Conservation (phyloP, 2,329 filamentous ascomycete species). For the Colletotrichum horii region DNA sequence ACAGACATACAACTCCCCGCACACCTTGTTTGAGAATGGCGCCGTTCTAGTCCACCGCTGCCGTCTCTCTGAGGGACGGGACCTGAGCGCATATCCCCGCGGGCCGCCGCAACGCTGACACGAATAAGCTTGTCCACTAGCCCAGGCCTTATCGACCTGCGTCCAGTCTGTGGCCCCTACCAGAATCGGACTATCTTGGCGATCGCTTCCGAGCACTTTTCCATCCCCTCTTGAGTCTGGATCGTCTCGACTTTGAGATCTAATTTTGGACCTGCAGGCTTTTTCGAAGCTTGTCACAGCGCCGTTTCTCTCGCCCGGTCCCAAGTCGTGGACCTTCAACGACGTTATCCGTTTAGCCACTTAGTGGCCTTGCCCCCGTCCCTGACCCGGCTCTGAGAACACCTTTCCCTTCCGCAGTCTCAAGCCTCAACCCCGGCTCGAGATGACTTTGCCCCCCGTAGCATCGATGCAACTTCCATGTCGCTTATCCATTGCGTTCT, state of each 20-base stretch:
- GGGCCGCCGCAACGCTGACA: neutral
- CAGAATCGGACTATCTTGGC: neutral
- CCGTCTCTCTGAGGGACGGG: neutral
- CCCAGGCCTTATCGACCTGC: neutral
- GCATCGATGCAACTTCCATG: neutral
- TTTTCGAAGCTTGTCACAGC: neutral
- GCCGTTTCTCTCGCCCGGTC: neutral
- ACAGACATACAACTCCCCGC: neutral
- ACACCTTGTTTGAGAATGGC: neutral
- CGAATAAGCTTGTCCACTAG: slow-evolving; percentile 17
- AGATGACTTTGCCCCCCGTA: neutral
- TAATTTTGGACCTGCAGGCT: slow-evolving; percentile 4
- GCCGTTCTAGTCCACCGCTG: neutral
- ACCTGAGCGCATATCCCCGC: neutral
- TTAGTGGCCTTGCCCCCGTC: neutral
- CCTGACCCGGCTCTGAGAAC: neutral
- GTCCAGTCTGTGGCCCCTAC: neutral
- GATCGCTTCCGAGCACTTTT: neutral
- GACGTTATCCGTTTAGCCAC: neutral
- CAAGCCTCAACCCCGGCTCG: neutral
- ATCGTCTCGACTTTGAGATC: slow-evolving; percentile 13
- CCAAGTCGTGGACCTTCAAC: neutral
- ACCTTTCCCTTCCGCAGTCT: neutral
- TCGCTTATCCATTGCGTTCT: neutral
- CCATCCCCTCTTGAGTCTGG: neutral